Percentiles rank a stretch among this genome's conserved stretches.
Conservation (phyloP, 2,329 filamentous ascomycete genomes). For the Davidsoniella neocaledoniae region DNA sequence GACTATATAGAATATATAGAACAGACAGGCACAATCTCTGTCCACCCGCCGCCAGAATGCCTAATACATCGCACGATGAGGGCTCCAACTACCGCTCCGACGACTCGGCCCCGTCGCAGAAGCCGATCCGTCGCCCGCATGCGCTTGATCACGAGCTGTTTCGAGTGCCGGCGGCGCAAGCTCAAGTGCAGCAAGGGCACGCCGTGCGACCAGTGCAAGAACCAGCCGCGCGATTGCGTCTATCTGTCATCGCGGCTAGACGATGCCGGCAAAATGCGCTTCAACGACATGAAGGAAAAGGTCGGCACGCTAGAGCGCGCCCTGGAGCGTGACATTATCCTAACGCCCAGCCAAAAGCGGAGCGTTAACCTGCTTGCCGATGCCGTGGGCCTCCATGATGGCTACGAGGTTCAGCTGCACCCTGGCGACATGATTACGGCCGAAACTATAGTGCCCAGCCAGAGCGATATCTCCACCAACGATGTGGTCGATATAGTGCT, state of each 20-base stretch:
- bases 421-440: slow-evolving; percentile 44
- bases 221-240: slow-evolving; percentile 36
- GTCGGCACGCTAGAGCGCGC: slow-evolving; percentile 55
- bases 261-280: slow-evolving; percentile 48
- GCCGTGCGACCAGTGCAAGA: slow-evolving; percentile 52
- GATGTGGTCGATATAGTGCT: slow-evolving; percentile 58
- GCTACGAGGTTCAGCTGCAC: slow-evolving; percentile 43
- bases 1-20: no score
- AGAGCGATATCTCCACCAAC: slow-evolving; percentile 41
- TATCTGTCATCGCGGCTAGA: slow-evolving; percentile 54
- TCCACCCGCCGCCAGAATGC: no score
- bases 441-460: slow-evolving; percentile 15
- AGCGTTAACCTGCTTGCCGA: slow-evolving; percentile 24
- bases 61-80: no score
- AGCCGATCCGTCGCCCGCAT: slow-evolving; percentile 38
- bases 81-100: no score
- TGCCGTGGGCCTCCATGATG: slow-evolving; percentile 38
- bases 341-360: slow-evolving; percentile 18
- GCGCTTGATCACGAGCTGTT: slow-evolving; percentile 51
- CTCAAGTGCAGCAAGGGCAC: slow-evolving; percentile 60
- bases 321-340: slow-evolving; percentile 50
- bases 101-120: not conserved
- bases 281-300: slow-evolving; percentile 65
- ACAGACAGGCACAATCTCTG: no score
- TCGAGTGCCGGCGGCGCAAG: slow-evolving; percentile 58